These are phyloP conservation scores for Lactarius trivialis DNA, from an alignment of 768 basidiomycete species.

Conservation along the genomic window DNA sequence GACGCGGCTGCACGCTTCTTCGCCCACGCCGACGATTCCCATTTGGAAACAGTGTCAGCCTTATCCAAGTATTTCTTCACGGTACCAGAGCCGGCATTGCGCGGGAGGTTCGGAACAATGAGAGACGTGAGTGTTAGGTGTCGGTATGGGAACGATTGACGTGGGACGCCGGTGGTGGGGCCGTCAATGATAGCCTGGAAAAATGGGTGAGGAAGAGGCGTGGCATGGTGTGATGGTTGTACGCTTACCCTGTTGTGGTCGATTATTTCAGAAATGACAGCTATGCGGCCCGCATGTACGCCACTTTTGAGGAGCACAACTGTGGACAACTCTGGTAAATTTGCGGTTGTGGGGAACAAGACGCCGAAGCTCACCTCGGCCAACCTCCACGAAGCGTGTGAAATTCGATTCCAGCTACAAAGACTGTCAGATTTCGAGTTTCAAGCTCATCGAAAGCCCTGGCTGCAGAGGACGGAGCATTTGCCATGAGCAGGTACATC, in stretches of 20 bases:
- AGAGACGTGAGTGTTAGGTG: conserved; percentile 88
- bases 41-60: conserved; percentile 77
- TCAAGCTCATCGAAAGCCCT: neutral
- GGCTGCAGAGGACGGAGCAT: neutral
- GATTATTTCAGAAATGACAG: conserved; percentile 94
- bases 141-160: conserved; percentile 88
- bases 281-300: conserved; percentile 80
- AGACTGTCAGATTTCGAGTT: neutral
- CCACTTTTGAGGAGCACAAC: conserved; percentile 94
- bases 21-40: conserved; percentile 85
- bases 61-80: conserved; percentile 87
- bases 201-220: neutral
- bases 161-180: conserved; percentile 83
- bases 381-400: conserved; percentile 97
- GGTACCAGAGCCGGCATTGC: conserved; percentile 72
- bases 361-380: conserved; percentile 59
- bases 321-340: conserved; percentile 24
- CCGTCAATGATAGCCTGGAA: conserved; percentile 91
- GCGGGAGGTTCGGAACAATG: conserved; percentile 76
- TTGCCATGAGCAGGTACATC: neutral
- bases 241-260: conserved; percentile 92
- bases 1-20: conserved; percentile 72
- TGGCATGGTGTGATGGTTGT: neutral
- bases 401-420: conserved; percentile 58
- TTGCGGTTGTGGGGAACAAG: neutral